Evolutionary conservation across 129 eudicot species (phyloP), one percentile per base, ranked within the genome.

Genomic region (Chrysanthemum seticuspe): DNA sequence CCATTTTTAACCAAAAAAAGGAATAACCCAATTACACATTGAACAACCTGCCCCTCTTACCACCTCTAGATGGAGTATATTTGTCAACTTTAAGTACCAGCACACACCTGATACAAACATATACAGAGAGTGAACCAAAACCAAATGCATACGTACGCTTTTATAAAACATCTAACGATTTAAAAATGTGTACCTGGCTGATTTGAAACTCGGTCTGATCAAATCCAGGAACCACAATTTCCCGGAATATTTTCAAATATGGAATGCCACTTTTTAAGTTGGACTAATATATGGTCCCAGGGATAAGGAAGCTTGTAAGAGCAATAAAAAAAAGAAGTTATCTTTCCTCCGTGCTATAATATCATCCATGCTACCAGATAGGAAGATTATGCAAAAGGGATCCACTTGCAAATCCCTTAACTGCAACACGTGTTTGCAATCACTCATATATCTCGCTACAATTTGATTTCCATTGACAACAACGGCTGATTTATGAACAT

Each of bases 301-400:
- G 97, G 96, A 58, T 81, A 54, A 94, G 97, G 75, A 94, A 94
- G 84, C 96, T 94, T 45, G 96, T 84, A 74, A 94, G 90, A 13
- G 90, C 87, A 47, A 90, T 71, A 19, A 80, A 94, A 94, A 19
- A 36, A 85, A 59, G 15, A 57, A 74, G 45, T 76, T 82, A 78
- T 94, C 93, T 77, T 90, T 83, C 25, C 99, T 86, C 36, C 91
- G 77, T 31, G 86, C 82, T 65, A 89, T 84, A 74, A 90, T 75
- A 66, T 72, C 83, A 71, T 85, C 21, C 87, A 94, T 91, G 19
- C 89, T 78, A 62, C 99, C 99, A 21, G 52, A 94, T 80, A 94
- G 94, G 21, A 69, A 94, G 78, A 66, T 76, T 73, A 76, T 90
- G 94, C 80, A 94, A 69, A 58, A 94, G 74, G 16, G 81, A 45